phyloP scores from a whole-genome alignment of 2,329 filamentous ascomycete genomes.

The Phialophora verrucosa region DNA sequence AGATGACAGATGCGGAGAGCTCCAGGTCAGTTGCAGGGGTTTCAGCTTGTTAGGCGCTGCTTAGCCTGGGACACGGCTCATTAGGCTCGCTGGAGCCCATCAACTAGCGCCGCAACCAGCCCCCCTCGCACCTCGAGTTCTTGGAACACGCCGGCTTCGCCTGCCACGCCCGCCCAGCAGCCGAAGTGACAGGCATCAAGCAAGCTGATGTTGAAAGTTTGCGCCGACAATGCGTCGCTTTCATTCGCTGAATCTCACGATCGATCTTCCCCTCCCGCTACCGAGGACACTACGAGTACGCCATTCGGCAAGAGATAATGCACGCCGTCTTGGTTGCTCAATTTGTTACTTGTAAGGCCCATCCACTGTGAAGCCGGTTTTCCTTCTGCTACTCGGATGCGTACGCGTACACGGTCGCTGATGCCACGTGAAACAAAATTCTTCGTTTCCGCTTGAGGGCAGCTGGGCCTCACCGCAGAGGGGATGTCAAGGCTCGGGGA shows the following conservation, averaged over 20 bases:
- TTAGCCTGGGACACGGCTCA: neutral
- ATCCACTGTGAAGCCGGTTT: neutral
- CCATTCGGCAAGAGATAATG: conserved; percentile 7
- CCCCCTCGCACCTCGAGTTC: neutral
- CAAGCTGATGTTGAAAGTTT: conserved; percentile 8
- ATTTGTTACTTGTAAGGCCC: neutral
- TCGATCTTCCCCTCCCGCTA: conserved; percentile 11
- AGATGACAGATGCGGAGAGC: conserved; percentile 15
- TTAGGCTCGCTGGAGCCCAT: neutral
- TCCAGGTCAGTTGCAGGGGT: conserved; percentile 1
- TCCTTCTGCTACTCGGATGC: neutral
- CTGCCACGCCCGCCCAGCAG: neutral
- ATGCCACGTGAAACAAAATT: conserved; percentile 4
- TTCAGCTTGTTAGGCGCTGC: neutral
- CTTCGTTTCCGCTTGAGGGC: neutral
- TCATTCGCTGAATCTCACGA: conserved; percentile 16
- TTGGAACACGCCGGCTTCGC: neutral
- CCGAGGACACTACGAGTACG: neutral
- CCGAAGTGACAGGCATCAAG: conserved; percentile 4
- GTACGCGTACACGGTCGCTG: neutral
- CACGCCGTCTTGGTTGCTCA: conserved; percentile 5
- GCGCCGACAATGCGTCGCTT: neutral
- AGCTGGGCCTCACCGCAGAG: neutral
- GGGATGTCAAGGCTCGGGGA: neutral
- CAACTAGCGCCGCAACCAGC: neutral